Evolutionary conservation across 495 filamentous ascomycete species (phyloP), one percentile per base, ranked within the genome.

Genomic region (Lophiostoma macrostomum): DNA sequence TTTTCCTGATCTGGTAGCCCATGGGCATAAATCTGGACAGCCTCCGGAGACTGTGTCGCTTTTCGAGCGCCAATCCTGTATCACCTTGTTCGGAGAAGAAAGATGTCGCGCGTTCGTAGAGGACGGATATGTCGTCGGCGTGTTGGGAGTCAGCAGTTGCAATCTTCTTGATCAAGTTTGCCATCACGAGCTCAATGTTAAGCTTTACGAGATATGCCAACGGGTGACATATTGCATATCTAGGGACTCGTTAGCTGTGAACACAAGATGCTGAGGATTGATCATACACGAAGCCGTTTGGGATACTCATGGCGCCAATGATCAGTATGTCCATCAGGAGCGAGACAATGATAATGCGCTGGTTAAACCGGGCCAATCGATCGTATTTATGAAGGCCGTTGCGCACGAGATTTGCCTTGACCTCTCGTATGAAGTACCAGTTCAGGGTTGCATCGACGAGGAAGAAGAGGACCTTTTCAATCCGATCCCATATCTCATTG

Each of bases 321-420:
- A 57, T 57, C 53, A 57, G 50, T 8, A 57, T 46, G 19, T 57
- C 53, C 53, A 57, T 57, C 24, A 57, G 53, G 0, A 57, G 30
- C 1, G 53, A 57, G 3, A 57, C 3, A 11, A 44, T 20, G 22
- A 57, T 57, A 18, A 57, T 57, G 30, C 53, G 53, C 25, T 57
- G 53, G 22, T 57, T 57, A 39, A 50, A 57, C 3, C 45, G 27
- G 8, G 51, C 37, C 14, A 57, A 46, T 25, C 51, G 50, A 39
- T 57, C 44, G 31, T 57, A 57, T 19, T 57, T 57, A 22, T 57
- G 34, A 2, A 57, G 46, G 7, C 53, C 53, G 31, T 57, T 57
- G 37, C 51, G 43, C 45, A 57, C 51, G 30, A 57, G 53, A 24
- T 57, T 57, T 16, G 14, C 28, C 24, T 57, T 57, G 29, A 57